Conservation (phyloP, 208 protist species). For the Leptomonas pyrrhocoris region DNA sequence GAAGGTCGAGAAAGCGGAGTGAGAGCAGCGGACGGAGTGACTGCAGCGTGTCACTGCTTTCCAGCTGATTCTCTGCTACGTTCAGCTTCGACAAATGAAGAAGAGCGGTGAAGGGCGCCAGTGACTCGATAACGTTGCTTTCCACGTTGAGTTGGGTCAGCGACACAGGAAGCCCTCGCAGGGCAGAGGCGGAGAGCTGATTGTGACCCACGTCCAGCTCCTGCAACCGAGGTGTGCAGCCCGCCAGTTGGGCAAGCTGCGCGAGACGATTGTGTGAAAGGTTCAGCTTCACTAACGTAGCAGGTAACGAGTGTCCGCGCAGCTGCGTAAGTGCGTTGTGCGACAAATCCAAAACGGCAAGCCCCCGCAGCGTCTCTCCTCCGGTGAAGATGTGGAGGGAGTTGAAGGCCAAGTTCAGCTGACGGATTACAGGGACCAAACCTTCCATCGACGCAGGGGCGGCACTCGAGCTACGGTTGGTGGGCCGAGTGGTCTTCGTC, state of each 20-base stretch:
- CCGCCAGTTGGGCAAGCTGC: conserved; percentile 38
- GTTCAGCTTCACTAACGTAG: conserved; percentile 47
- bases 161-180: conserved; percentile 38
- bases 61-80: conserved; percentile 51
- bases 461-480: neutral
- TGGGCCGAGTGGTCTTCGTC: neutral
- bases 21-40: conserved; percentile 39
- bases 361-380: conserved; percentile 41
- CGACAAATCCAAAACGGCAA: conserved; percentile 67
- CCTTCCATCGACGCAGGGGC: neutral
- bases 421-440: conserved; percentile 32
- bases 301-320: conserved; percentile 42
- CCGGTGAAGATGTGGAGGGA: conserved; percentile 68
- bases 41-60: conserved; percentile 33
- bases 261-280: conserved; percentile 64
- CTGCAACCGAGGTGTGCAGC: conserved; percentile 46
- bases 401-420: conserved; percentile 79
- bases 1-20: conserved; percentile 67
- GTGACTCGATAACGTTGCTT: conserved; percentile 53
- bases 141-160: conserved; percentile 49
- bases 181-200: conserved; percentile 46
- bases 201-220: conserved; percentile 73
- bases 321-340: conserved; percentile 68
- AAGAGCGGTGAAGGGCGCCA: conserved; percentile 43
- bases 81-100: conserved; percentile 50